phyloP scores from a whole-genome alignment of 306 rosid species.

The Cucumis melo region DNA sequence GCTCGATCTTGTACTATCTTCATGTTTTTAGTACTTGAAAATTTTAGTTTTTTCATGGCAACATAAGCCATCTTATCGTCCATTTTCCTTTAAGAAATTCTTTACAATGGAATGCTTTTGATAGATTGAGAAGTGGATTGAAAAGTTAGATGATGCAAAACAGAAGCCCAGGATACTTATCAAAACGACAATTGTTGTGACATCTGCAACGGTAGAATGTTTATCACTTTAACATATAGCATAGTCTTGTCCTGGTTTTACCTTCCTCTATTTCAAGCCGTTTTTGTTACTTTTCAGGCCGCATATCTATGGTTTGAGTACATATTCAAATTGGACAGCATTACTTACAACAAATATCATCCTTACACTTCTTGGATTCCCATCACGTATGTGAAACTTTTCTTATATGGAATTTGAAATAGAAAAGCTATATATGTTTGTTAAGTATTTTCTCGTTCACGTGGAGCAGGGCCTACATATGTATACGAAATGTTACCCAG shows the following conservation, averaged over 20 bases:
- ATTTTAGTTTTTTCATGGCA: not conserved
- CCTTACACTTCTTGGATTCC: conserved; percentile 99
- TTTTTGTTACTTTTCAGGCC: conserved; percentile 26
- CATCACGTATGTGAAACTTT: conserved; percentile 54
- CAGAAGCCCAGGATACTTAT: conserved; percentile 60
- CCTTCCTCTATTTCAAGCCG: not conserved
- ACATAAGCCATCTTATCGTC: not conserved
- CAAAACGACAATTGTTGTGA: conserved; percentile 48
- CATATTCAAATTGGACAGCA: conserved; percentile 79
- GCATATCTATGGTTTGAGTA: conserved; percentile 81
- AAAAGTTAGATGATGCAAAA: conserved; percentile 86
- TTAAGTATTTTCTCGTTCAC: conserved; percentile 12
- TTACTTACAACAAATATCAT: conserved; percentile 81
- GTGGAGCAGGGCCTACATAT: conserved; percentile 60
- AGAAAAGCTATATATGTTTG: not conserved
- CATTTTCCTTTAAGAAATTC: not conserved
- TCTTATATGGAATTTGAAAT: conserved; percentile 1
- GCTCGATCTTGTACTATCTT: not conserved
- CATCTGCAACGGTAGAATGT: conserved; percentile 38
- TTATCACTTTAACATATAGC: not conserved
- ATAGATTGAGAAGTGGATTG: conserved; percentile 92
- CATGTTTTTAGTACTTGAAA: not conserved
- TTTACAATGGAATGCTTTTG: conserved; percentile 11
- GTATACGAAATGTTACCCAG: conserved; percentile 79
- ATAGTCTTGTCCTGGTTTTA: not conserved